Percentiles rank a stretch among this genome's conserved stretches.
phyloP scores from a whole-genome alignment of 305 asterid species.

The Fraxinus dipetala region DNA sequence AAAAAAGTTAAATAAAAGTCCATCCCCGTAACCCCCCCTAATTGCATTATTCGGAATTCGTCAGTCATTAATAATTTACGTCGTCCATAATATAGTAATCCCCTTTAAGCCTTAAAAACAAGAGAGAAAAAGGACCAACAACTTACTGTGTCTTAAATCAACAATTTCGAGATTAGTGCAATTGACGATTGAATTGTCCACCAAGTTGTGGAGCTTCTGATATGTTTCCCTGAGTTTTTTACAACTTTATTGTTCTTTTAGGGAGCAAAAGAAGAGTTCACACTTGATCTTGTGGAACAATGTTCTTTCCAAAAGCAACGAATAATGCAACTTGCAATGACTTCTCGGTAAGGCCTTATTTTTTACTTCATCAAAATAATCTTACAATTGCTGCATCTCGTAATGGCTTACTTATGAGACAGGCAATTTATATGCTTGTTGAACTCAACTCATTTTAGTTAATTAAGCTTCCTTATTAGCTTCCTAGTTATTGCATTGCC shows the following conservation, averaged over 20 bases:
- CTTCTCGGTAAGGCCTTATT: slow-evolving; percentile 59
- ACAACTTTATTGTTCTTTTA: slow-evolving; percentile 29
- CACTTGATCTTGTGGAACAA: slow-evolving; percentile 97
- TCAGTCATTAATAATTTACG: neutral
- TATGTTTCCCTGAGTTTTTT: neutral
- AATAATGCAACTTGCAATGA: slow-evolving; percentile 90
- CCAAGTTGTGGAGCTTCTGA: slow-evolving; percentile 12
- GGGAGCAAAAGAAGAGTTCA: slow-evolving; percentile 96
- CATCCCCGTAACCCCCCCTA: neutral
- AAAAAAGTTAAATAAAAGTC: neutral
- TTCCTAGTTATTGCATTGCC: neutral
- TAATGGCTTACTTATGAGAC: neutral
- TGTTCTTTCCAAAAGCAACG: slow-evolving; percentile 94
- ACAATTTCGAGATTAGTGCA: neutral
- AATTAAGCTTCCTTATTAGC: neutral
- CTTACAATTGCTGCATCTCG: neutral
- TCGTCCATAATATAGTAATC: neutral
- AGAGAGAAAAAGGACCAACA: neutral
- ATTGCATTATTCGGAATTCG: neutral
- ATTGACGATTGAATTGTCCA: neutral
- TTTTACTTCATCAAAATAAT: neutral
- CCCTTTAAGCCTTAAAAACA: neutral
- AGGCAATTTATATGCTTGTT: neutral
- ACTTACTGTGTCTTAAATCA: neutral
- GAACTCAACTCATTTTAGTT: neutral